These are phyloP conservation scores for Cladophialophora immunda DNA, from an alignment of 2,329 filamentous ascomycete genomes.

Conservation along the genomic window DNA sequence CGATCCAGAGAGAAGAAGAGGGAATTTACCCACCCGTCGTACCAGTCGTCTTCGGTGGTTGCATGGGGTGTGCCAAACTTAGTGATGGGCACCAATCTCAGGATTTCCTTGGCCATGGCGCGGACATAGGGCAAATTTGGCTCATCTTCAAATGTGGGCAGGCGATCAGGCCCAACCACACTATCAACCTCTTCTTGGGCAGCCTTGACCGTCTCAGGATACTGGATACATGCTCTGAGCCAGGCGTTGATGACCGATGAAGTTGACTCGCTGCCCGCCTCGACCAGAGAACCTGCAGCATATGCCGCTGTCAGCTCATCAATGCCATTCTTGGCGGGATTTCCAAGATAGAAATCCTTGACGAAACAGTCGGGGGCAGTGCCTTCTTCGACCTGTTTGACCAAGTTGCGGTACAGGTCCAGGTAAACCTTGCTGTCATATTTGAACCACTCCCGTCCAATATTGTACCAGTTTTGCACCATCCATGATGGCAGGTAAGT, in stretches of 20 bases:
- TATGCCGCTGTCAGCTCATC: conserved; percentile 47
- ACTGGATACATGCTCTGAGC: conserved; percentile 57
- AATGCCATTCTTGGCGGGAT: conserved; percentile 38
- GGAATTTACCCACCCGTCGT: conserved; percentile 24
- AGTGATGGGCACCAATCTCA: conserved; percentile 61
- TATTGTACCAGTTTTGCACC: conserved; percentile 47
- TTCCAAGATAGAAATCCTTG: conserved; percentile 30
- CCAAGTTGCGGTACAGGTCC: conserved; percentile 53
- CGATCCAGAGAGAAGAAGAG: neutral
- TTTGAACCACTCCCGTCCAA: conserved; percentile 54
- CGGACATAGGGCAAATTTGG: conserved; percentile 61
- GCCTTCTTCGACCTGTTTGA: conserved; percentile 40
- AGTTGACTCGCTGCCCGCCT: conserved; percentile 33
- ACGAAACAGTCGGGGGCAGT: conserved; percentile 46
- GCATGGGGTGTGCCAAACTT: conserved; percentile 38
- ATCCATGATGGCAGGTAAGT: conserved; percentile 54
- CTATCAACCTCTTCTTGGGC: conserved; percentile 49
- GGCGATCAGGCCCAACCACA: conserved; percentile 58
- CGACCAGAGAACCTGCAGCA: conserved; percentile 42
- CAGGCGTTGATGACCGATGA: conserved; percentile 42
- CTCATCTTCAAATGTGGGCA: conserved; percentile 60
- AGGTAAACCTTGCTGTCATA: conserved; percentile 55
- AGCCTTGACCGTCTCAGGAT: conserved; percentile 12
- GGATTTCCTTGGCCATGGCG: conserved; percentile 63
- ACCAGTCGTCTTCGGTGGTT: conserved; percentile 36